Base-by-base conservation (phyloP, 208 protist species). In the Trypanosoma cruzi region DNA sequence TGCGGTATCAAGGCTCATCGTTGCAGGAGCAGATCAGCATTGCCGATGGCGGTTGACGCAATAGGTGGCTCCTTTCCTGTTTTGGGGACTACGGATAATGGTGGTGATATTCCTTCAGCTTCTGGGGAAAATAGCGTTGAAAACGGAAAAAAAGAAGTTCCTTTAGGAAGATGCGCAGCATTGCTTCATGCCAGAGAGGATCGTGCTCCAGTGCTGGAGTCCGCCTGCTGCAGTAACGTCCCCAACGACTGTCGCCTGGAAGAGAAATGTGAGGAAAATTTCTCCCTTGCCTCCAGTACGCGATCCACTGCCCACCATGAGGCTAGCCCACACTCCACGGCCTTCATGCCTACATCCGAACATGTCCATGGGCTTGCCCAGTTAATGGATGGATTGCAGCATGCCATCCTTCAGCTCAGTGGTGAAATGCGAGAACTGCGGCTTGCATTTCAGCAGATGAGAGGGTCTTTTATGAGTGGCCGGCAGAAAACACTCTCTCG, bases 341-440 rank as follows among this genome's bases (percentile, higher is more conserved):
- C 16, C 31, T 3, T 29, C 22, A 16, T 31, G 16, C 44, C 34
- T 49, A 4, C 8, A 2, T 24, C 22, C 29, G 28, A 55, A 26
- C 60, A 55, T 2, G 52, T 65, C 32, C 16, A 37, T 20, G 31
- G 42, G 1, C 40, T 65, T 40, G 29, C 37, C 42, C 40, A 55
- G 37, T 8, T 55, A 28, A 40, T 70, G 20, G 54, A n/a, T 36
- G 54, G 26, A 4, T 14, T 70, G 24, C 40, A 44, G 31, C 55
- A 64, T 11, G 55, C 56, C 7, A 44, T 71, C 36, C 16, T 56
- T 16, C 66, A 64, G 57, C 66, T 71, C 26, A 56, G 44, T 18
- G 42, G 46, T 28, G 56, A 63, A 44, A 29, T 64, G 7, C 55
- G 42, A 26, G 56, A 71, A 20, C 32, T 71, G 16, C 55, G 57